These are phyloP conservation scores for Cryptosporidium sp. DNA, from an alignment of 169 alveolate species.

Conservation along the genomic window DNA sequence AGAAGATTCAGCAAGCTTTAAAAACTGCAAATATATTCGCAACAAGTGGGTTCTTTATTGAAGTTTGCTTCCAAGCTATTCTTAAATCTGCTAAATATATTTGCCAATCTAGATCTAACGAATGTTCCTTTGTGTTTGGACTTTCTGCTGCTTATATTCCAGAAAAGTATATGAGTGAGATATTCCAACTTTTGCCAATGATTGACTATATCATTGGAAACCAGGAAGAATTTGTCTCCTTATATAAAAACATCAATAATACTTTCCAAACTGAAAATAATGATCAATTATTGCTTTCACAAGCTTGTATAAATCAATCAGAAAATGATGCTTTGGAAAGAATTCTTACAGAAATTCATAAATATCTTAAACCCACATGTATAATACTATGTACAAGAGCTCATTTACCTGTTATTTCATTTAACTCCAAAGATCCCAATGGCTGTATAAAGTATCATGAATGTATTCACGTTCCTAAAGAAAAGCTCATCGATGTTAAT, in stretches of 20 bases:
- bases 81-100: slow-evolving; percentile 25
- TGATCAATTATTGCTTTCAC: not conserved
- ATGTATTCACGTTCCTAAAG: slow-evolving; percentile 58
- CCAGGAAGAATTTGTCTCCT: slow-evolving; percentile 23
- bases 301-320: not conserved
- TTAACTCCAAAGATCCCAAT: not conserved
- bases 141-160: slow-evolving; percentile 54
- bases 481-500: slow-evolving; percentile 47
- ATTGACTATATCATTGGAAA: slow-evolving; percentile 56
- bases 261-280: not conserved
- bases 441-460: slow-evolving; percentile 5
- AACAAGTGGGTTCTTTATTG: slow-evolving; percentile 63
- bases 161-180: slow-evolving; percentile 22
- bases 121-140: slow-evolving; percentile 40
- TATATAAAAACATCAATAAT: slow-evolving; percentile 13
- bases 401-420: slow-evolving; percentile 21
- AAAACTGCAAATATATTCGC: slow-evolving; percentile 33
- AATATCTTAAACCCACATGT: slow-evolving; percentile 51
- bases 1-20: slow-evolving; percentile 15
- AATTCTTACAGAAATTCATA: slow-evolving; percentile 19
- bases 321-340: slow-evolving; percentile 4
- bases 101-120: not conserved
- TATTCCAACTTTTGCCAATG: slow-evolving; percentile 14
- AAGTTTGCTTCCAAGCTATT: slow-evolving; percentile 66
- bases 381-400: slow-evolving; percentile 53